Percentiles rank a stretch among this genome's conserved stretches.
Conservation (phyloP, 2,329 filamentous ascomycete genomes). For the Beauveria caledonica region DNA sequence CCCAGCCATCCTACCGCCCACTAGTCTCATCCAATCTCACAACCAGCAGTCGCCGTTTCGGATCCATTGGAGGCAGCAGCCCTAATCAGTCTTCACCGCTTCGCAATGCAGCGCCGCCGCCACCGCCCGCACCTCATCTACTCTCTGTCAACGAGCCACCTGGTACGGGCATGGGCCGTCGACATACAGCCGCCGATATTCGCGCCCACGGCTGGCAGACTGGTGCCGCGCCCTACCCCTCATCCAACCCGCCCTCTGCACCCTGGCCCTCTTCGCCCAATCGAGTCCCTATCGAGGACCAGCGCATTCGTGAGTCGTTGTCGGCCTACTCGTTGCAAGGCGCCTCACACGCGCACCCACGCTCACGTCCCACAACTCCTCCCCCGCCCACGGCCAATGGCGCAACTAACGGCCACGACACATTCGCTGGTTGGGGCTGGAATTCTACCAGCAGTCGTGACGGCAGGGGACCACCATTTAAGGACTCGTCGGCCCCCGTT, state of each 20-base stretch:
- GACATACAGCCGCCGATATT: constrained; percentile 94
- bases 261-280: constrained; percentile 50
- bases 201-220: constrained; percentile 74
- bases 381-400: constrained; percentile 42
- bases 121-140: constrained; percentile 58
- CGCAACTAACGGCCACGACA: constrained; percentile 28
- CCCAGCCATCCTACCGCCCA: constrained; percentile 62
- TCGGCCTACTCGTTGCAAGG: constrained; percentile 45
- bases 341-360: constrained; percentile 33
- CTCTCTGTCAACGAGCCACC: constrained; percentile 54
- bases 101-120: constrained; percentile 56
- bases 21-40: constrained; percentile 76
- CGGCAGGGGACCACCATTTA: constrained; percentile 41
- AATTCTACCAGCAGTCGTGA: constrained; percentile 39
- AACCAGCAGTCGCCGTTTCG: constrained; percentile 68
- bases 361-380: constrained; percentile 46
- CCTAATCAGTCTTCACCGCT: constrained; percentile 65
- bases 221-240: constrained; percentile 51
- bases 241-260: constrained; percentile 46
- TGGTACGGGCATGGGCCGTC: constrained; percentile 63
- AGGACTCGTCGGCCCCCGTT: constrained; percentile 48
- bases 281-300: constrained; percentile 41
- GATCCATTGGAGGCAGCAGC: constrained; percentile 71
- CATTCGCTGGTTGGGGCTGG: constrained; percentile 51
- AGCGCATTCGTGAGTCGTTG: constrained; percentile 48